phyloP scores from a whole-genome alignment of 176 grass and related monocot genomes.

The Cymbopogon citratus region DNA sequence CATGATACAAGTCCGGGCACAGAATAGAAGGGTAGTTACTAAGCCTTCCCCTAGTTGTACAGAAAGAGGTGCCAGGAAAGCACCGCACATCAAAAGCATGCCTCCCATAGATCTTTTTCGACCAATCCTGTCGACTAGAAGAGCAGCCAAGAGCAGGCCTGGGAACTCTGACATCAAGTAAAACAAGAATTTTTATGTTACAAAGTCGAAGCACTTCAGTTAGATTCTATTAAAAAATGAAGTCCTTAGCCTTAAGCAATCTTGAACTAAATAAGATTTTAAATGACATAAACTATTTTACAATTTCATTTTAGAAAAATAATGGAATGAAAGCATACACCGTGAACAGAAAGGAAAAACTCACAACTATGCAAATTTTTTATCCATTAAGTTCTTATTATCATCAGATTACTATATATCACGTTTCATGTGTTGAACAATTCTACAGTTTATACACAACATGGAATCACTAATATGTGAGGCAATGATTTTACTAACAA shows the following conservation, averaged over 20 bases:
- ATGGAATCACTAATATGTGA: not conserved
- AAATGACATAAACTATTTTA: not conserved
- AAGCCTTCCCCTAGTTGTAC: constrained; percentile 42
- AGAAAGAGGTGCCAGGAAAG: constrained; percentile 50
- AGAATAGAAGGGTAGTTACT: constrained; percentile 59
- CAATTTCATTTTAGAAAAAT: not conserved
- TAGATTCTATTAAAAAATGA: not conserved
- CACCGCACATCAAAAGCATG: constrained; percentile 49
- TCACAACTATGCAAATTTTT: not conserved
- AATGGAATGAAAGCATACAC: not conserved
- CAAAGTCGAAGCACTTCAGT: not conserved
- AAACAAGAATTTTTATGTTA: constrained; percentile 6
- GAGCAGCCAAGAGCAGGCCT: constrained; percentile 52
- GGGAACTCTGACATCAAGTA: constrained; percentile 54
- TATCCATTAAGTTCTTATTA: not conserved
- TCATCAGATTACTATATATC: not conserved
- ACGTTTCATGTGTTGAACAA: not conserved
- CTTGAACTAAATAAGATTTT: not conserved
- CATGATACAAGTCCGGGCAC: constrained; percentile 47
- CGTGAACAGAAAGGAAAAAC: not conserved
- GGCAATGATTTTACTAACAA: not conserved
- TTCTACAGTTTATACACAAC: not conserved
- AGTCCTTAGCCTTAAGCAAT: not conserved
- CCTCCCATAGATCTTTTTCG: constrained; percentile 51
- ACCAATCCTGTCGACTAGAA: constrained; percentile 60